Conservation (phyloP, 495 filamentous ascomycete species). For the Podospora bellae-mahoneyi region DNA sequence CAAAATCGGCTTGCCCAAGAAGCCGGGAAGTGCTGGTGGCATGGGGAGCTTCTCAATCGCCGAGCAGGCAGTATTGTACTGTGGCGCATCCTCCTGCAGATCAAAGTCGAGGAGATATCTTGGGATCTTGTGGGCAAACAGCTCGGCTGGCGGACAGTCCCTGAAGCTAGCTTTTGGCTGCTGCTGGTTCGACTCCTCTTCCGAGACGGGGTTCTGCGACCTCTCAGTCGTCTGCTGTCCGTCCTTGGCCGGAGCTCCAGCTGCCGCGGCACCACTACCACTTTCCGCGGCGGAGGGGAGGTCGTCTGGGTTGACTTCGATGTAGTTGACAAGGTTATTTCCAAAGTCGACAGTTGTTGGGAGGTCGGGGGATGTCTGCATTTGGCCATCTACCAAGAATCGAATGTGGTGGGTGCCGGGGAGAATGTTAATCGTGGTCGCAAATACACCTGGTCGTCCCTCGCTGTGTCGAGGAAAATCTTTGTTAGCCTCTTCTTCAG, state of each 20-base stretch:
- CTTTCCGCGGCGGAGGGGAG: constrained; percentile 15
- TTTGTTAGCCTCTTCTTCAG: constrained; percentile 10
- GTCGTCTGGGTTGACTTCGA: constrained; percentile 85
- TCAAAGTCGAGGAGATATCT: constrained; percentile 84
- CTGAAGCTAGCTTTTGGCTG: constrained; percentile 40
- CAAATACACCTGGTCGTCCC: constrained; percentile 57
- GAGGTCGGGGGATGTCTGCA: constrained; percentile 79
- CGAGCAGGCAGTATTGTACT: constrained; percentile 63
- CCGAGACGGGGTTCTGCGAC: constrained; percentile 28
- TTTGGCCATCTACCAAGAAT: constrained; percentile 90
- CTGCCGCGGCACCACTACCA: constrained; percentile 7
- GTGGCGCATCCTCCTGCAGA: constrained; percentile 68
- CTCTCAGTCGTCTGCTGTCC: constrained; percentile 30
- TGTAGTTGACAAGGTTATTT: constrained; percentile 94
- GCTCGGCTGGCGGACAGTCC: constrained; percentile 41
- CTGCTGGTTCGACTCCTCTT: constrained; percentile 35
- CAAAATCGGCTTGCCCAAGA: constrained; percentile 89
- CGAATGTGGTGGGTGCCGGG: constrained; percentile 95
- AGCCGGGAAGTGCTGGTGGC: constrained; percentile 83
- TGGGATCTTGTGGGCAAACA: constrained; percentile 66
- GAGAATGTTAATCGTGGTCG: constrained; percentile 71
- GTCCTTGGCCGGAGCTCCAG: constrained; percentile 25
- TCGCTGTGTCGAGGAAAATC: constrained; percentile 32
- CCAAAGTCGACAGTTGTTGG: constrained; percentile 96
- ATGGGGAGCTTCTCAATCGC: constrained; percentile 71